These are phyloP conservation scores for Coix lacrymajobi DNA, from an alignment of 176 grass and related monocot genomes.

Conservation along the genomic window DNA sequence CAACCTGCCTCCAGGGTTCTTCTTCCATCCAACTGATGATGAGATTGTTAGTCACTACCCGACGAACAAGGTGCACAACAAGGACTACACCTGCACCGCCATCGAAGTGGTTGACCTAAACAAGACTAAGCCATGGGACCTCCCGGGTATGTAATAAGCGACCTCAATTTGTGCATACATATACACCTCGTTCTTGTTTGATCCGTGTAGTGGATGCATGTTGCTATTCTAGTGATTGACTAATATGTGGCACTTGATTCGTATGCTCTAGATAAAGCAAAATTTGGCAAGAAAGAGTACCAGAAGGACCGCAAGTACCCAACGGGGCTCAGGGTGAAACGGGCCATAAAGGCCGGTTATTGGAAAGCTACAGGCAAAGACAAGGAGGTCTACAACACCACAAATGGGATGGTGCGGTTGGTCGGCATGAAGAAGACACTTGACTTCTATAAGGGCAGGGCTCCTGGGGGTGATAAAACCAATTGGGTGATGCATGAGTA, in stretches of 20 bases:
- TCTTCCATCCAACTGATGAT: slow-evolving; percentile 52
- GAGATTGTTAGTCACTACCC: slow-evolving; percentile 70
- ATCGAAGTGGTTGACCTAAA: slow-evolving; percentile 56
- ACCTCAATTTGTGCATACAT: too few species aligned
- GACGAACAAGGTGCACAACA: slow-evolving; percentile 33
- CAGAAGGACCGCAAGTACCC: slow-evolving; percentile 51
- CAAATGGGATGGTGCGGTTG: rapidly evolving
- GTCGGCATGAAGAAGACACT: too few species aligned
- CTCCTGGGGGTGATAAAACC: too few species aligned
- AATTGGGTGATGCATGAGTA: too few species aligned
- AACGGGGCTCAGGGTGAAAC: slow-evolving; percentile 35
- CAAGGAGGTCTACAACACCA: slow-evolving; percentile 24
- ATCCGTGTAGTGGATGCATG: not conserved
- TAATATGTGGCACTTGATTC: not conserved
- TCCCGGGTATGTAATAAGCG: slow-evolving; percentile 25
- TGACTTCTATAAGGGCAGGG: too few species aligned
- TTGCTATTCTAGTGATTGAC: not conserved
- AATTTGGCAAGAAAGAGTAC: slow-evolving; percentile 44
- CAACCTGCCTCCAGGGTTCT: slow-evolving; percentile 48
- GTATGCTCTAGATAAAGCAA: slow-evolving; percentile 19
- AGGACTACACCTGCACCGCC: slow-evolving; percentile 19
- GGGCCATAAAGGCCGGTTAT: slow-evolving; percentile 39
- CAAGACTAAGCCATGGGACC: slow-evolving; percentile 68
- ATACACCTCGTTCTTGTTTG: not conserved
- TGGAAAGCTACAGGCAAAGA: slow-evolving; percentile 71